These are phyloP conservation scores for Serendipita sp. DNA, from an alignment of 768 basidiomycete species.

Conservation along the genomic window DNA sequence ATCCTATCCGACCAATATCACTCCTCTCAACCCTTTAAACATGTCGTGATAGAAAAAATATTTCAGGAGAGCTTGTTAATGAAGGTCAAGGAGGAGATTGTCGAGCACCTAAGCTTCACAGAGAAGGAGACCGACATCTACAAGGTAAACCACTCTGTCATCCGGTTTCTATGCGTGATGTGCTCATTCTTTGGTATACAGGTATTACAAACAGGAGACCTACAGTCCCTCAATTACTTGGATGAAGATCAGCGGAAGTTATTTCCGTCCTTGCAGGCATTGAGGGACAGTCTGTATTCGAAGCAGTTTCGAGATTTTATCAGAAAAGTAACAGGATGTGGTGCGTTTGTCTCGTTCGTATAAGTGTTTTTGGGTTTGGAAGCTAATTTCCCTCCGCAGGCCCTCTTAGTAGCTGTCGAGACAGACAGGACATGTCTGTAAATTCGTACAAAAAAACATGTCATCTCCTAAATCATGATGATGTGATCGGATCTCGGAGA, in stretches of 20 bases:
- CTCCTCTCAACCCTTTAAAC: conserved; percentile 56
- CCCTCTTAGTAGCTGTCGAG: conserved; percentile 25
- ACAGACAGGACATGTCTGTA: conserved; percentile 89
- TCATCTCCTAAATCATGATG: conserved; percentile 95
- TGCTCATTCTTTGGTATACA: conserved; percentile 18
- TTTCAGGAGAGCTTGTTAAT: conserved; percentile 71
- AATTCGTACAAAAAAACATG: conserved; percentile 83
- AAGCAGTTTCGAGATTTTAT: conserved; percentile 64
- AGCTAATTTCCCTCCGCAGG: neutral
- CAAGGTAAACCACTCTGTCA: conserved; percentile 38
- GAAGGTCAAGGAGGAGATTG: conserved; percentile 71
- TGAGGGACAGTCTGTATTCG: conserved; percentile 88
- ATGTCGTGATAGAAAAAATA: conserved; percentile 62
- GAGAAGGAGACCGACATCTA: conserved; percentile 99
- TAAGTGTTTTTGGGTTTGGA: neutral
- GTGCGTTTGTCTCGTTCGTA: conserved; percentile 33
- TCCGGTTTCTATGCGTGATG: no score
- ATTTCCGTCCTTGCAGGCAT: conserved; percentile 60
- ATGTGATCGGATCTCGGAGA: conserved; percentile 76
- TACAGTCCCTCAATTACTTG: conserved; percentile 83
- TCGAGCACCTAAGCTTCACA: conserved; percentile 60
- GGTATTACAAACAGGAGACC: conserved; percentile 95
- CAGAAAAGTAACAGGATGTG: conserved; percentile 77
- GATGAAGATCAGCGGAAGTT: conserved; percentile 57
- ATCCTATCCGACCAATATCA: conserved; percentile 40